A percentile compares a stretch with the other conserved stretches of the same genome.
These are phyloP conservation scores for Hemileccinum hortonii DNA, from an alignment of 1,284 basidiomycete genomes.

Conservation along the genomic window DNA sequence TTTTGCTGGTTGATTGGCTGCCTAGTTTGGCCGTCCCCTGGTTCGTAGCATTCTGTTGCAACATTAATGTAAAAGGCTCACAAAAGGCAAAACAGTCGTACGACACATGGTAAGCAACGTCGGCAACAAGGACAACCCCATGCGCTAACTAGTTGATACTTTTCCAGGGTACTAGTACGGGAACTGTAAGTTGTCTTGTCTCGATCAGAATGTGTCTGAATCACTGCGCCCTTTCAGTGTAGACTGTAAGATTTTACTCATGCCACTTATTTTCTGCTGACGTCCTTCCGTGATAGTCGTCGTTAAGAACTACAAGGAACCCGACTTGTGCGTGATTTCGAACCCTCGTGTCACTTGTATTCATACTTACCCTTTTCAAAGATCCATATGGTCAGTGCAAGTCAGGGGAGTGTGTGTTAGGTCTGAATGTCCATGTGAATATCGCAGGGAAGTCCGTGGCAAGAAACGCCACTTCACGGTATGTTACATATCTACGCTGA, in stretches of 20 bases:
- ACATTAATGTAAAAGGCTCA: slow-evolving; percentile 10
- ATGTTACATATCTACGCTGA: slow-evolving; percentile 23
- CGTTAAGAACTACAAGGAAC: slow-evolving; percentile 59
- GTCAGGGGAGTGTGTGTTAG: slow-evolving; percentile 19
- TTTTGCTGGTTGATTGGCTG: background rate
- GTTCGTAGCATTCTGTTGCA: slow-evolving; percentile 31
- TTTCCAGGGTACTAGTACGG: slow-evolving; percentile 66
- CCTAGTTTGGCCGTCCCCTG: slow-evolving; percentile 48
- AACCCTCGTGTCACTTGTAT: slow-evolving; percentile 1
- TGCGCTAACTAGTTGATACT: slow-evolving; percentile 1
- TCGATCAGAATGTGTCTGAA: slow-evolving; percentile 3
- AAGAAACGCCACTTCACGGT: slow-evolving; percentile 82
- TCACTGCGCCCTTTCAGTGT: slow-evolving; percentile 43
- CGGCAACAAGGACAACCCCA: background rate
- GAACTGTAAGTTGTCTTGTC: slow-evolving; percentile 59
- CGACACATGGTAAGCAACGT: slow-evolving; percentile 49
- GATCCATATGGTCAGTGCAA: slow-evolving; percentile 68
- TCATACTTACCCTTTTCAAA: slow-evolving; percentile 33
- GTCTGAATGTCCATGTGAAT: slow-evolving; percentile 17
- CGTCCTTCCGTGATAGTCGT: slow-evolving; percentile 49
- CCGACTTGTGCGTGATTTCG: slow-evolving; percentile 63
- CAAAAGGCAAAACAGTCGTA: slow-evolving; percentile 42
- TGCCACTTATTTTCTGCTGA: slow-evolving; percentile 5
- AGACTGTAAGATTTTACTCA: slow-evolving; percentile 51
- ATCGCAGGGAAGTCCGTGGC: slow-evolving; percentile 78